Conservation (phyloP, 257 asterid species). For the Anisodus tanguticus region DNA sequence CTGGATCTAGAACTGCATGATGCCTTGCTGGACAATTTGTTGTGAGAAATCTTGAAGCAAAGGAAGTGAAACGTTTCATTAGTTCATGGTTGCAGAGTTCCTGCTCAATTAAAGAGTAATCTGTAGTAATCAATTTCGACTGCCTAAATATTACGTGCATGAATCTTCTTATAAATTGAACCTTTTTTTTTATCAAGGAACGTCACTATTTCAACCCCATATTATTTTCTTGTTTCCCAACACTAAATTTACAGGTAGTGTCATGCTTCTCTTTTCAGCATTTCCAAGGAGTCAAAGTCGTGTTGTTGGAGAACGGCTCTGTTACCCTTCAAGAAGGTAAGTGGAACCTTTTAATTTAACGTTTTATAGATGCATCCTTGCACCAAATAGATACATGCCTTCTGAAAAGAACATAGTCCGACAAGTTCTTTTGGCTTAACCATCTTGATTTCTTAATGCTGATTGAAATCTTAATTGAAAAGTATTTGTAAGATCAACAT, state of each 20-base stretch:
- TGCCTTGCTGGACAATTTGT: neutral
- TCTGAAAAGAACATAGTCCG: neutral
- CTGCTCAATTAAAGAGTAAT: neutral
- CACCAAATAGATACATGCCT: neutral
- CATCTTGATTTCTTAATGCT: neutral
- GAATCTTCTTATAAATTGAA: neutral
- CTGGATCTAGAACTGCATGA: neutral
- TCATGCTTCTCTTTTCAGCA: neutral
- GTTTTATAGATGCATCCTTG: neutral
- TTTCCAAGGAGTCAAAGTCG: slow-evolving; percentile 38
- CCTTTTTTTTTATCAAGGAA: neutral
- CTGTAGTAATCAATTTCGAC: neutral
- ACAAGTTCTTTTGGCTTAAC: neutral
- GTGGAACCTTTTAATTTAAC: neutral
- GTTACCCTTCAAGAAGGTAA: slow-evolving; percentile 63
- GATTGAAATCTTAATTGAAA: neutral
- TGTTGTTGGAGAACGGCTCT: slow-evolving; percentile 59
- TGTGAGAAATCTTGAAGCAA: neutral
- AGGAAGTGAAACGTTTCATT: neutral
- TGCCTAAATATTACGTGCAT: neutral
- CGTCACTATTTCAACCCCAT: neutral
- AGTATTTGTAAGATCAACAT: neutral
- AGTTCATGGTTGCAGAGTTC: neutral
- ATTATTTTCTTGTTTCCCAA: neutral
- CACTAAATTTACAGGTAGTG: slow-evolving; percentile 39